Percentiles rank a stretch among this genome's conserved stretches.
These are phyloP conservation scores for Penicillium sp. DNA, from an alignment of 2,329 filamentous ascomycete genomes.

Conservation along the genomic window DNA sequence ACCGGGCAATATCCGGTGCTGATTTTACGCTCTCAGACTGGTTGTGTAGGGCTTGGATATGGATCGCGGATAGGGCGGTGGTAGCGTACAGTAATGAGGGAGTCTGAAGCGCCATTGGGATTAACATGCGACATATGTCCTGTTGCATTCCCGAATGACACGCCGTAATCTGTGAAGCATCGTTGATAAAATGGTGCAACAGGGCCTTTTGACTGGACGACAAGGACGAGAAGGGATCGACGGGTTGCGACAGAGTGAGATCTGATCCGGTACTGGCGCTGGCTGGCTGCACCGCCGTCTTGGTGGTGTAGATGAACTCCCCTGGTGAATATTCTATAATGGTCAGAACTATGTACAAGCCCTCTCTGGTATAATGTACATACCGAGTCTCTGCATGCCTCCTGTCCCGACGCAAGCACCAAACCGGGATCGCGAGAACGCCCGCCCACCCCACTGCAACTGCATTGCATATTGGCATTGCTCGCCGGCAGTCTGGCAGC, in stretches of 20 bases:
- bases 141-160: constrained; percentile 36
- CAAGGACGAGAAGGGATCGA: constrained; percentile 34
- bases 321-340: constrained; percentile 32
- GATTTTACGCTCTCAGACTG: constrained; percentile 32
- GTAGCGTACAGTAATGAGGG: constrained; percentile 38
- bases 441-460: constrained; percentile 37
- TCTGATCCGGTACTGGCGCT: constrained; percentile 11
- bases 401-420: constrained; percentile 30
- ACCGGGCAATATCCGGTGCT: constrained; percentile 30
- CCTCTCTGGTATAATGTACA: background rate
- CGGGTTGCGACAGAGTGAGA: constrained; percentile 21
- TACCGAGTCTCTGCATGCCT: constrained; percentile 32
- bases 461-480: constrained; percentile 37
- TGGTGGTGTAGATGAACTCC: constrained; percentile 34
- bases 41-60: constrained; percentile 32
- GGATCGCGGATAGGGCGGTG: constrained; percentile 37
- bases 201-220: constrained; percentile 30
- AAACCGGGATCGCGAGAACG: constrained; percentile 35
- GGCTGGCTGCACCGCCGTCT: constrained; percentile 14
- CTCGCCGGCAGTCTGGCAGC: constrained; percentile 32
- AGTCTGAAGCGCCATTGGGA: constrained; percentile 39
- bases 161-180: constrained; percentile 37
- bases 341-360: background rate
- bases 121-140: constrained; percentile 36
- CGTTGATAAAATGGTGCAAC: constrained; percentile 36